A percentile compares a stretch with the other conserved stretches of the same genome.
phyloP scores from a whole-genome alignment of 345 rosid species.

The Linum lewisii region DNA sequence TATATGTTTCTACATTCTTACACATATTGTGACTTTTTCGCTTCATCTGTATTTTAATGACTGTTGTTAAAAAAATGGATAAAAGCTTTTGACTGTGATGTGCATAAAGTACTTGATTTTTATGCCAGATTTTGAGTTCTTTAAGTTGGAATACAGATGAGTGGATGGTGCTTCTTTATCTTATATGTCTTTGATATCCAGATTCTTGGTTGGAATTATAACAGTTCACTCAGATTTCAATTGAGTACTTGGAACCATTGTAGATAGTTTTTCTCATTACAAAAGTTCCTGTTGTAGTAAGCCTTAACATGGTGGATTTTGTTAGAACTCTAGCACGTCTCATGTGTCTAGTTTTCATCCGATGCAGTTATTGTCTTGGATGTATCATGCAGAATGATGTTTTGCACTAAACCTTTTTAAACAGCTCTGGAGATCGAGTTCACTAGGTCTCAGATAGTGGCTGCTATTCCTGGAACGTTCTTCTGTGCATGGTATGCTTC shows the following conservation, averaged over 20 bases:
- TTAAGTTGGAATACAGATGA: not conserved
- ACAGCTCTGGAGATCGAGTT: slow-evolving; percentile 96
- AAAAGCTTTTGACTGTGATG: not conserved
- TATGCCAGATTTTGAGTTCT: not conserved
- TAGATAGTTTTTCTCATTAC: no score
- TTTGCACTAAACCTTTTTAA: slow-evolving; percentile 28
- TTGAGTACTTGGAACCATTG: not conserved
- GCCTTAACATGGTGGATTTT: not conserved
- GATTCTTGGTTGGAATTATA: not conserved
- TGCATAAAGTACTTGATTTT: not conserved
- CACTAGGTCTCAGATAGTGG: slow-evolving; percentile 82
- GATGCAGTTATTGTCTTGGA: slow-evolving; percentile 26
- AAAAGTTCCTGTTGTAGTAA: no score
- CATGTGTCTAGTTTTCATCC: slow-evolving; percentile 11
- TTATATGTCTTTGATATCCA: not conserved
- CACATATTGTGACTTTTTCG: no score
- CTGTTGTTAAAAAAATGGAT: not conserved
- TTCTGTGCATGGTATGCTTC: slow-evolving; percentile 98
- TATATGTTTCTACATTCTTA: not conserved
- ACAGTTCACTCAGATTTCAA: not conserved
- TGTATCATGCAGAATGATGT: slow-evolving; percentile 34
- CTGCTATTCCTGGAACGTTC: slow-evolving; percentile 92
- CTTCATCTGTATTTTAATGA: not conserved
- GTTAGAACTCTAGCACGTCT: not conserved
- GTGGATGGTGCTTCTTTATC: not conserved